These are phyloP conservation scores for Stereum hirsutum DNA, from an alignment of 1,284 basidiomycete species.

Conservation along the genomic window DNA sequence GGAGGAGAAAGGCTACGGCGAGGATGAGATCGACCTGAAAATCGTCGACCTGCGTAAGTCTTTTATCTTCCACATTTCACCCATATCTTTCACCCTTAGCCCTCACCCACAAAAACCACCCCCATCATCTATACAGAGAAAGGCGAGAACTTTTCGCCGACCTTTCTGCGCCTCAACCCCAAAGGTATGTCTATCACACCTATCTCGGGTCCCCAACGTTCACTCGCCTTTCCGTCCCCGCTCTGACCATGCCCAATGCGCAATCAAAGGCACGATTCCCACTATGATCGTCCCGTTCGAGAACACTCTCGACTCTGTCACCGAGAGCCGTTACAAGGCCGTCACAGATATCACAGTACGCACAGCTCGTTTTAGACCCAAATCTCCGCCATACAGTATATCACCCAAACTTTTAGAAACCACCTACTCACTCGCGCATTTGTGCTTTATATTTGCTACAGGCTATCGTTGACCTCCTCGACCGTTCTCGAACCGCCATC, in stretches of 20 bases:
- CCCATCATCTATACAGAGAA: conserved; percentile 30
- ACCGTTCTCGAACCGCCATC: conserved; percentile 63
- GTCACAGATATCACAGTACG: conserved; percentile 67
- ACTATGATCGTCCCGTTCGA: conserved; percentile 76
- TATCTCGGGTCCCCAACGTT: no score
- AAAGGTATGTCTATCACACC: conserved; percentile 50
- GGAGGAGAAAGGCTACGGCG: conserved; percentile 65
- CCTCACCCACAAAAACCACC: not conserved
- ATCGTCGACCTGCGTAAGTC: conserved; percentile 51
- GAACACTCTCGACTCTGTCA: conserved; percentile 61
- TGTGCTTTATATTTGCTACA: conserved; percentile 19
- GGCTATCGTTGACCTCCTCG: conserved; percentile 75
- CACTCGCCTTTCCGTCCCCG: no score
- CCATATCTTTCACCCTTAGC: not conserved
- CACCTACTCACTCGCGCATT: conserved; percentile 1
- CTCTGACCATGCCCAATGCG: not conserved
- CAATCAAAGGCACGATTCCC: conserved; percentile 62
- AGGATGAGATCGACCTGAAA: conserved; percentile 57
- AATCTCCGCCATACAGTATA: no score
- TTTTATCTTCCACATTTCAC: not conserved
- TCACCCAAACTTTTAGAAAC: no score
- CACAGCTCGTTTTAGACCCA: no score
- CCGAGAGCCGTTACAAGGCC: conserved; percentile 76
- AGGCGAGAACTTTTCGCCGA: conserved; percentile 57
- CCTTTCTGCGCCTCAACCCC: conserved; percentile 69